phyloP scores from a whole-genome alignment of 495 filamentous ascomycete genomes.

The Penicillium alfredii region DNA sequence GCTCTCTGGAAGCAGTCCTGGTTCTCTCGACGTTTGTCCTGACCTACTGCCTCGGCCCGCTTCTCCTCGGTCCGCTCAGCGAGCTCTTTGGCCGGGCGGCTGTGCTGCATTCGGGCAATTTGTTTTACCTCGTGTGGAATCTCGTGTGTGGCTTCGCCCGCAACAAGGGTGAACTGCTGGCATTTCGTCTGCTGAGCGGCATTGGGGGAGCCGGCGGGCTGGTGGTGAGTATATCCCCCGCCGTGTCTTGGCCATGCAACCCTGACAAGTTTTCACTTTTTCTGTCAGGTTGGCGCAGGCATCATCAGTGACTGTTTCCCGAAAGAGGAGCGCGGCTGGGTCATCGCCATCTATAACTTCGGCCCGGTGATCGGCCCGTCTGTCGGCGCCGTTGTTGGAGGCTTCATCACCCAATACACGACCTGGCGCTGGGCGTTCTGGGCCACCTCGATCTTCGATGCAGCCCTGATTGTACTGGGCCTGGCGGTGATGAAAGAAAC shows the following conservation, averaged over 20 bases:
- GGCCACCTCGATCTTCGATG: slow-evolving; percentile 43
- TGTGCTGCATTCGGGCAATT: slow-evolving; percentile 46
- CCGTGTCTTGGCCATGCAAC: neutral
- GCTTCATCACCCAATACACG: slow-evolving; percentile 49
- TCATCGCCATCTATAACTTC: slow-evolving; percentile 47
- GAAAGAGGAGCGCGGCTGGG: slow-evolving; percentile 46
- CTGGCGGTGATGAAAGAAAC: slow-evolving; percentile 52
- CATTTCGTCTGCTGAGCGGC: slow-evolving; percentile 47
- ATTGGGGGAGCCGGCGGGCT: slow-evolving; percentile 40
- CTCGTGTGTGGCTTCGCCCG: slow-evolving; percentile 45
- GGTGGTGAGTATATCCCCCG: slow-evolving; percentile 10
- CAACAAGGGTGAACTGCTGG: slow-evolving; percentile 42
- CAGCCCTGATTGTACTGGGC: slow-evolving; percentile 43
- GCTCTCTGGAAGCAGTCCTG: slow-evolving; percentile 40
- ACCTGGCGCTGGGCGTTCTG: slow-evolving; percentile 54
- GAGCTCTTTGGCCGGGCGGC: slow-evolving; percentile 54
- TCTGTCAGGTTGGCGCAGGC: slow-evolving; percentile 22
- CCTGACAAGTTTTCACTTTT: neutral
- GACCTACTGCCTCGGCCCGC: slow-evolving; percentile 40
- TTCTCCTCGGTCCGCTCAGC: slow-evolving; percentile 51
- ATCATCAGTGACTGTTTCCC: slow-evolving; percentile 24
- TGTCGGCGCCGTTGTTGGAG: slow-evolving; percentile 43
- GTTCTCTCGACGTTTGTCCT: slow-evolving; percentile 49
- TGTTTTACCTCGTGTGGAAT: slow-evolving; percentile 51
- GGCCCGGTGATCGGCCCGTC: slow-evolving; percentile 48